Evolutionary conservation across 2,329 filamentous ascomycete species (phyloP), one percentile per base, ranked within the genome.

Genomic region (Didymella lethalis): DNA sequence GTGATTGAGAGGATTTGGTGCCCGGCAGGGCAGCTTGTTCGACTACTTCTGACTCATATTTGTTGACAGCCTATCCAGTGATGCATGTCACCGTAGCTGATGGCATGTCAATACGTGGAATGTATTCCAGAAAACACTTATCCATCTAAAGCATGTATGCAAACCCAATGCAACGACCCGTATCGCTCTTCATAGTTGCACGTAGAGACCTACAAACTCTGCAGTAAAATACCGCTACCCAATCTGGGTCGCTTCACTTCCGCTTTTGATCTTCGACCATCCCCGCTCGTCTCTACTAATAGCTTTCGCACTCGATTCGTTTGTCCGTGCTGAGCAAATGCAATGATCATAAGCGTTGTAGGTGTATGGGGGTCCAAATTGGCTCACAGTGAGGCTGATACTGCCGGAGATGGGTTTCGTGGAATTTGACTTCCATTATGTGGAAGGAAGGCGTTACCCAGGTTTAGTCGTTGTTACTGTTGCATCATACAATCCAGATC

Each of bases 261-360:
- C 20, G 41, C 50, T 29, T 29, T 14, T 18, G 31, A 49, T 49
- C 32, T 34, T 47, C 45, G 32, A 16, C 14, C 8, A 46, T 12
- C 43, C 56, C 45, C 38, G 40, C 36, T 44, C 26, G 40, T 26
- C 49, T 32, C 49, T 29, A 46, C 44, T 20, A 41, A 32, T 54
- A 49, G 56, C 50, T 46, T 59, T 40, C 40, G 32, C 47, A 41
- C 40, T 28, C 40, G 25, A 59, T n/a, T 54, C 50, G 56, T 41
- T 50, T 49, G 45, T 59, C 40, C 47, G 11, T 23, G 38, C 50
- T 54, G 20, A 46, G 50, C 50, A 46, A 28, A 29, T 23, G 45
- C 32, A 26, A 45, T 28, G 31, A 28, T 28, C 23, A 11, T 31
- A 49, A 54, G 50, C 45, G 41, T 46, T 40, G 31, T 25, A 54